Percentiles rank a stretch among this genome's conserved stretches.
phyloP scores from a whole-genome alignment of 208 protist species.

The Trypanosoma avium region DNA sequence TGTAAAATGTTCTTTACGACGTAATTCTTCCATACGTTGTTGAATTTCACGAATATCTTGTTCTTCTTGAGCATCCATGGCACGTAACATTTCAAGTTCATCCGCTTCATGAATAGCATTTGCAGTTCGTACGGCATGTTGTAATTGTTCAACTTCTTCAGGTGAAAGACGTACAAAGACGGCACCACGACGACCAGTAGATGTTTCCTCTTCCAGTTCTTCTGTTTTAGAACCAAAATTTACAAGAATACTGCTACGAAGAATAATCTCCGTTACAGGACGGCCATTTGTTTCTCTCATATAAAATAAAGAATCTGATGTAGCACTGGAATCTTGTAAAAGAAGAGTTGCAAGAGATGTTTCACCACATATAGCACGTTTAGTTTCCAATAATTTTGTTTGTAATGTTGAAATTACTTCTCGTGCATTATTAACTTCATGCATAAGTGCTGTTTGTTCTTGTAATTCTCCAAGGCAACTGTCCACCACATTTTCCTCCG shows the following conservation, averaged over 20 bases:
- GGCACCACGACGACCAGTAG: too few species aligned
- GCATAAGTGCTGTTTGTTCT: slow-evolving; percentile 67
- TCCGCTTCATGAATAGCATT: slow-evolving; percentile 59
- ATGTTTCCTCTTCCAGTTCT: slow-evolving; percentile 32
- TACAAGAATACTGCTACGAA: slow-evolving; percentile 51
- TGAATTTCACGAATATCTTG: slow-evolving; percentile 57
- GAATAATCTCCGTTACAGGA: slow-evolving; percentile 65
- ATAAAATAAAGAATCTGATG: slow-evolving; percentile 55
- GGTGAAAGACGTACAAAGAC: slow-evolving; percentile 54
- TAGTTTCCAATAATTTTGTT: slow-evolving; percentile 61
- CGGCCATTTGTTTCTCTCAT: slow-evolving; percentile 46
- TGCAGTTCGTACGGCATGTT: slow-evolving; percentile 31
- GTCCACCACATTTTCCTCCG: slow-evolving; percentile 54
- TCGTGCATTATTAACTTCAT: slow-evolving; percentile 78
- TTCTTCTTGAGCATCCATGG: slow-evolving; percentile 51
- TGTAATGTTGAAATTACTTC: slow-evolving; percentile 53
- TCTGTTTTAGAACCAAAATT: slow-evolving; percentile 52
- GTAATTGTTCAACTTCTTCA: slow-evolving; percentile 39
- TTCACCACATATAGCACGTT: slow-evolving; percentile 46
- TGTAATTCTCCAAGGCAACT: slow-evolving; percentile 71
- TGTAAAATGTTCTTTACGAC: slow-evolving; percentile 37
- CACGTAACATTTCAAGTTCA: slow-evolving; percentile 60
- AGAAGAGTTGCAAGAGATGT: slow-evolving; percentile 34
- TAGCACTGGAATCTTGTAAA: slow-evolving; percentile 11
- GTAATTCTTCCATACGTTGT: slow-evolving; percentile 52